These are phyloP conservation scores for Beauveria asiatica DNA, from an alignment of 2,329 filamentous ascomycete genomes.

Conservation along the genomic window DNA sequence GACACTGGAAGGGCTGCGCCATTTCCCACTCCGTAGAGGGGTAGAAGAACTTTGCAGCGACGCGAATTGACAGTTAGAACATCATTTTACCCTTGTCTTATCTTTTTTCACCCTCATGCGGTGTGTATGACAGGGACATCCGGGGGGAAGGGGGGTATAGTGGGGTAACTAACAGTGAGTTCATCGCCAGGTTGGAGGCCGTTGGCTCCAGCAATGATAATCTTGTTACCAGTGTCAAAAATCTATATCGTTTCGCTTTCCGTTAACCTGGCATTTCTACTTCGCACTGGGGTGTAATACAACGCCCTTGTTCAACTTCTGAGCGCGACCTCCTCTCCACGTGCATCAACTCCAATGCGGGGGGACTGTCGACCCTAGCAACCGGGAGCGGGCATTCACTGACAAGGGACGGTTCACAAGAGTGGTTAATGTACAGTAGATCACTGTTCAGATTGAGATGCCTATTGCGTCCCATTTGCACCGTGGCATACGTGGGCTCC, in stretches of 20 bases:
- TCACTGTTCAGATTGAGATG: constrained; percentile 59
- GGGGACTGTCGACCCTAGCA: not conserved
- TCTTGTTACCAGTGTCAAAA: constrained; percentile 49
- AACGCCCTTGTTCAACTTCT: not conserved
- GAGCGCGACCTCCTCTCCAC: not conserved
- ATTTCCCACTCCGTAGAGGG: constrained; percentile 68
- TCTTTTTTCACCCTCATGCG: not conserved
- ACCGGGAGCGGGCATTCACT: constrained; percentile 23
- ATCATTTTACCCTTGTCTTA: not conserved
- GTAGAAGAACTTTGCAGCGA: constrained; percentile 53
- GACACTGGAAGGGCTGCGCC: constrained; percentile 62
- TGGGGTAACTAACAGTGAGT: constrained; percentile 38
- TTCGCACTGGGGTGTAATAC: not conserved
- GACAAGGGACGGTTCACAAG: constrained; percentile 56
- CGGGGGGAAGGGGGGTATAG: not conserved
- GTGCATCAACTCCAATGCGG: not conserved
- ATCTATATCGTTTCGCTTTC: constrained; percentile 31
- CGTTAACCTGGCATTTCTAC: not conserved
- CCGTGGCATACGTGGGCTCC: constrained; percentile 54
- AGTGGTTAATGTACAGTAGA: constrained; percentile 60
- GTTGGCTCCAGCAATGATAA: constrained; percentile 48
- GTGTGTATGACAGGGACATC: too few relatives aligned
- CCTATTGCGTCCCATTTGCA: constrained; percentile 46
- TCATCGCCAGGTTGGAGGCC: constrained; percentile 49
- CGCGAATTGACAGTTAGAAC: not conserved